Base-by-base conservation (phyloP, 108 stramenopile species). In the Nitzschia sp. region DNA sequence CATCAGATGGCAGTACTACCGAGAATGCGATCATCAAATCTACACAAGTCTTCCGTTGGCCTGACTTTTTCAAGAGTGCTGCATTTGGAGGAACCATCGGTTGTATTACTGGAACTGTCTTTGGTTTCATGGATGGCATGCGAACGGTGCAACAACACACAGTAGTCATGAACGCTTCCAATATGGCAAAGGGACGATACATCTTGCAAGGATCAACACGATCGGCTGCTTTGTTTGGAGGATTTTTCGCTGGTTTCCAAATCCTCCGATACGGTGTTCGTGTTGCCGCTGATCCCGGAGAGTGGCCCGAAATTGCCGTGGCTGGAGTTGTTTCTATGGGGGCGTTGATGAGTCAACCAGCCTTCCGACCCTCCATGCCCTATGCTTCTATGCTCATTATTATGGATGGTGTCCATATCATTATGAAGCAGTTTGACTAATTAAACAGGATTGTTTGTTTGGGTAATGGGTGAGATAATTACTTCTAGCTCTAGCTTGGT, bases 41-140 rank as follows among this genome's bases (percentile, higher is more conserved):
- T 34, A 17, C 72, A 67, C 50, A 55, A 69, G 81, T 85, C 1
- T 93, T 84, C 61, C 71, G 70, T 48, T 84, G 77, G 53, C 64
- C 67, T 34, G 86, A 92, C 26, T 58, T 92, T 3, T 76, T 88
- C 34, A 77, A 80, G 42, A 76, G 77, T 41, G 67, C 75, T 17
- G 92, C 92, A 0, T 93, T 93, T 73, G 92, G 92, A 25, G 86
- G 80, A 11, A 77, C 73, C 24, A 90, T 93, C 19, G 92, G 92
- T 2, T 71, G 78, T 24, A 89, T 93, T 57, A 93, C 92, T 1
- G 92, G 92, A 40, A 52, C 76, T 58, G 89, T 90, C 12, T 93
- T 93, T 78, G 92, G 92, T n/a, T 90, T 93, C 64, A 90, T 93
- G 89, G 92, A 93, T 76, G 81, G 86, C 9, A 88, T 93, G 78